Base-by-base conservation (phyloP, 306 rosid genomes). In the Benincasa hispida region DNA sequence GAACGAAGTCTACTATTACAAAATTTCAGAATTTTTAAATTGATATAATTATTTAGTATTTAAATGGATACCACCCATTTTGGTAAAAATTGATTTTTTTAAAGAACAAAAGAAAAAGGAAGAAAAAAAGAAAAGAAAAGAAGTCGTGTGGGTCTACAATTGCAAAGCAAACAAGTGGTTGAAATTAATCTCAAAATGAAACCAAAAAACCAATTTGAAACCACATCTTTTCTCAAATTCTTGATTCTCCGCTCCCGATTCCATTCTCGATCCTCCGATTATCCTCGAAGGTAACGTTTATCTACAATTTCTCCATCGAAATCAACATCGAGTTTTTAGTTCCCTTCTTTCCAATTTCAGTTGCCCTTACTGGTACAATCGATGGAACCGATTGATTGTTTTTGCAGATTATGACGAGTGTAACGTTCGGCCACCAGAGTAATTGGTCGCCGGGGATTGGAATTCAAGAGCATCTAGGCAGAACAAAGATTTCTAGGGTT, bases 381-480 rank as follows among this genome's bases (percentile, higher is more conserved):
- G 15, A 13, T 69, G 39, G 27, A 73, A 74, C 32, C 39, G 72
- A 73, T 39, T 45, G 17, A 61, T 30, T 63, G 17, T 19, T 32
- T 58, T 25, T 69, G 84, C 87, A 83, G 89, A 87, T 67, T 59
- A 89, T 86, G 82, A 92, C 89, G 91, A 90, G 84, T 82, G 77
- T 88, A 72, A 80, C 88, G 80, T 90, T 97, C 10, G 84, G 91
- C 84, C 85, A 88, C 81, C 96, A 78, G 77, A 87, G 90, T 77
- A 81, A 77, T 80, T 87, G 91, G 89, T 83, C 90, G 10, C 69
- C 86, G 45, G 87, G 88, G 81, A 77, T 91, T 62, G 86, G 88
- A 83, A 78, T 93, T 85, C 96, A 84, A 62, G 89, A 85, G 76
- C 84, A 86, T 59, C 58, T 76, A 14, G 83, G 73, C 59, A 84